These are phyloP conservation scores for Phallus indusiatus DNA, from an alignment of 768 basidiomycete species.

Conservation along the genomic window DNA sequence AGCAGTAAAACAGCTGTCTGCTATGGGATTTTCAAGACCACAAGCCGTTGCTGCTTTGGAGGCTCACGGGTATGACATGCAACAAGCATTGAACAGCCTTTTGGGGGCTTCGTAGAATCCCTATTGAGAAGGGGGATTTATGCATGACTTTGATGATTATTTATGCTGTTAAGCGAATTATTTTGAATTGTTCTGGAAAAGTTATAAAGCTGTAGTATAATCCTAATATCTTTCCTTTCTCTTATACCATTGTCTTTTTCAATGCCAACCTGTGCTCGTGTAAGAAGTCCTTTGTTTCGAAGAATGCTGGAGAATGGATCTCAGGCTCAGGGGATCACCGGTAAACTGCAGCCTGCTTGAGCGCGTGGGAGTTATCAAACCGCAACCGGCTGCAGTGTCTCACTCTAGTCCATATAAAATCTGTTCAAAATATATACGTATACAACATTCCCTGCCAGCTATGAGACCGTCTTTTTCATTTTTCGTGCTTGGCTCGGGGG, in stretches of 20 bases:
- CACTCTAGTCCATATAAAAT: neutral
- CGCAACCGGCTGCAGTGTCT: neutral
- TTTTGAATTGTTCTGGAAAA: neutral
- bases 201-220: neutral
- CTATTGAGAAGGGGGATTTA: neutral
- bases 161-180: neutral
- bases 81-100: constrained; percentile 65
- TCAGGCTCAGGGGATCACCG: neutral
- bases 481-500: constrained; percentile 75
- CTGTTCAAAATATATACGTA: neutral
- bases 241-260: neutral
- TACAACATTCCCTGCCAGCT: neutral
- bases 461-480: constrained; percentile 53
- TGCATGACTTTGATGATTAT: neutral
- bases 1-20: constrained; percentile 67
- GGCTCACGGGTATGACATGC: constrained; percentile 74
- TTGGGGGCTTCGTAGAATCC: constrained; percentile 28
- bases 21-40: constrained; percentile 83
- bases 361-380: neutral
- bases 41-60: constrained; percentile 83
- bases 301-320: neutral
- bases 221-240: neutral
- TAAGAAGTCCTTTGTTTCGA: neutral
- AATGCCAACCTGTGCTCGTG: neutral
- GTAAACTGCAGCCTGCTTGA: neutral